phyloP scores from a whole-genome alignment of 2,329 filamentous ascomycete genomes.

The Calonectria hawksworthii region DNA sequence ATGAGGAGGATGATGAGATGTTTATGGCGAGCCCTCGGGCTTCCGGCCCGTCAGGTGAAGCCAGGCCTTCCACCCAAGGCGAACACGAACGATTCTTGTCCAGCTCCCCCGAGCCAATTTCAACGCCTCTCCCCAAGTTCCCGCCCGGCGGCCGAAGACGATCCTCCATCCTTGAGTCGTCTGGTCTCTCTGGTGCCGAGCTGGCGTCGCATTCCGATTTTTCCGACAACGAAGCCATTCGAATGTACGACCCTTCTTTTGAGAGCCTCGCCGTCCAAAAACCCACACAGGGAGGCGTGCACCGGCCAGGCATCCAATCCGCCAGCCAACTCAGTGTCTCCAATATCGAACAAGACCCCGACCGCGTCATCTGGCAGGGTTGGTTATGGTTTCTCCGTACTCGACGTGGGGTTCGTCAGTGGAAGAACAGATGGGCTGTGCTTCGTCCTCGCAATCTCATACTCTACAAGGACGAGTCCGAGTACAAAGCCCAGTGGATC shows the following conservation, averaged over 20 bases:
- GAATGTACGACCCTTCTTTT: conserved; percentile 64
- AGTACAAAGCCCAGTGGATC: conserved; percentile 90
- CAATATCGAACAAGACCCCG: conserved; percentile 74
- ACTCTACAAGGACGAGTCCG: conserved; percentile 92
- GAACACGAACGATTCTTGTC: conserved; percentile 62
- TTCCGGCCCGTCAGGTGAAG: conserved; percentile 58
- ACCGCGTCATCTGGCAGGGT: conserved; percentile 94
- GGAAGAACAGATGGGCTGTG: conserved; percentile 96
- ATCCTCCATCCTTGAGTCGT: conserved; percentile 76
- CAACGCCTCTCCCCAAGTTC: conserved; percentile 52
- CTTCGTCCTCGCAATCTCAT: conserved; percentile 87
- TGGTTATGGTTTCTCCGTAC: conserved; percentile 88
- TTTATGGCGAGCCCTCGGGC: conserved; percentile 77
- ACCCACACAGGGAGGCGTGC: conserved; percentile 39
- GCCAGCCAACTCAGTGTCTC: conserved; percentile 73
- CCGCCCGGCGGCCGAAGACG: conserved; percentile 60
- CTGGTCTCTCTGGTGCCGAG: conserved; percentile 73
- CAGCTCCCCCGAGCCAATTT: conserved; percentile 73
- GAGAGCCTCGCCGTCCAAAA: conserved; percentile 62
- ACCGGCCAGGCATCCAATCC: conserved; percentile 62
- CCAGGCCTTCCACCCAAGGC: conserved; percentile 39
- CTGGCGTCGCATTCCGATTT: conserved; percentile 89
- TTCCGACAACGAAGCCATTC: conserved; percentile 76
- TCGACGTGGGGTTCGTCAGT: conserved; percentile 86
- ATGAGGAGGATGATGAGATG: conserved; percentile 90